Evolutionary conservation across 176 grass and related monocot genomes (phyloP).

Genomic region (Avena atlantica): DNA sequence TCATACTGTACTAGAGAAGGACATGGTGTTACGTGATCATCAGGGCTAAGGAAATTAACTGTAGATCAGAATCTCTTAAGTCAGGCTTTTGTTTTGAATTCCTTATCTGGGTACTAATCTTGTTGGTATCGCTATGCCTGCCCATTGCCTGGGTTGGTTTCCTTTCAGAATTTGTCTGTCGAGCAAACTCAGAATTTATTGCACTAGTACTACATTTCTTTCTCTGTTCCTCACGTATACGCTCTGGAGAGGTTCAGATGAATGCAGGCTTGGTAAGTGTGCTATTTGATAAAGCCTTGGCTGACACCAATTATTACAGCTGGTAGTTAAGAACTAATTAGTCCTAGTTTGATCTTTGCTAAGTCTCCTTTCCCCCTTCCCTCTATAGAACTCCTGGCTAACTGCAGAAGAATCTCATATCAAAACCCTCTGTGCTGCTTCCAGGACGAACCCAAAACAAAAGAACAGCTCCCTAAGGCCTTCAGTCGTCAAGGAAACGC

Average conservation of each 20-base stretch:
- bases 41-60: background rate
- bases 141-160: background rate
- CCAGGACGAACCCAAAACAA: too few relatives aligned
- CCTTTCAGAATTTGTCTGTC: background rate
- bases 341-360: background rate
- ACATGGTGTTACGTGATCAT: constrained; percentile 27
- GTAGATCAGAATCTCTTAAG: background rate
- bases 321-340: background rate
- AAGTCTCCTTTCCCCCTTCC: background rate
- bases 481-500: constrained; percentile 65
- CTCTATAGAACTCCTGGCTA: background rate
- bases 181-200: background rate
- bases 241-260: background rate
- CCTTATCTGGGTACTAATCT: background rate
- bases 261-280: background rate
- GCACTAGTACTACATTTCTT: background rate
- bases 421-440: background rate
- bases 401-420: background rate
- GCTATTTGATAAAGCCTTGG: background rate
- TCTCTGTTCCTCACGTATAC: background rate
- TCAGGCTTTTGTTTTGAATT: background rate
- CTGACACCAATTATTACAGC: background rate
- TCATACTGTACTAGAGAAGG: background rate
- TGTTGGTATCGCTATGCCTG: background rate
- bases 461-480: constrained; percentile 22